Evolutionary conservation across 345 rosid genomes (phyloP), one percentile per base, ranked within the genome.

Genomic region (Camelina laxa): DNA sequence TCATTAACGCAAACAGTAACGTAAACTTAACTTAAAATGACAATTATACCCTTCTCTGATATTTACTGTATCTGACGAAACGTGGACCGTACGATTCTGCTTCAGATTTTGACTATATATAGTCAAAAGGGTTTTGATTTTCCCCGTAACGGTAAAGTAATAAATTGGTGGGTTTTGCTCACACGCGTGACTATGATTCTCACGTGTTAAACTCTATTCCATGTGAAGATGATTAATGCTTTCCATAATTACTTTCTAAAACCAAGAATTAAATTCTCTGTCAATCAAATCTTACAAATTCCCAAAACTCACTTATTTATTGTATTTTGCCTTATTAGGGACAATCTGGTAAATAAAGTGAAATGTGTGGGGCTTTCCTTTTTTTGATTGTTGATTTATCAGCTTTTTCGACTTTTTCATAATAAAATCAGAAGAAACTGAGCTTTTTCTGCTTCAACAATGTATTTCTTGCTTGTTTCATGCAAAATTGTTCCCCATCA

Each of bases 191-290:
- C 61, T 15, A 45, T 67, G 20, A 59, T 19, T 58, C 73, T 67
- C 79, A 75, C 79, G 73, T 67, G 79, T 39, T 16, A 45, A 36
- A 19, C 14, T 15, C 6, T 17, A 60, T 67, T 27, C 22, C 78
- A 75, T 38, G 78, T 75, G 78, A 75, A 75, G 61, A 58, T 49
- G 73, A 67, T 67, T 59, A 67, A 75, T 75, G 73, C 16, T 67
- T 9, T 67, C 79, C 79, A 75, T 75, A 75, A 60, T 50, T 50
- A 67, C 62, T 17, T 53, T 53, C 44, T n/a, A 8, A 8, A 51
- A 72, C 61, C 55, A 51, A 51, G 54, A 61, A 38, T 58, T 70
- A 47, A 65, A 30, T 48, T 65, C 57, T 64, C 19, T 69, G 27
- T 22, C 24, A 65, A 35, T 62, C 53, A 62, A 57, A 55, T 55